Evolutionary conservation across 306 rosid species (phyloP).

Genomic region (Lagenaria siceraria): DNA sequence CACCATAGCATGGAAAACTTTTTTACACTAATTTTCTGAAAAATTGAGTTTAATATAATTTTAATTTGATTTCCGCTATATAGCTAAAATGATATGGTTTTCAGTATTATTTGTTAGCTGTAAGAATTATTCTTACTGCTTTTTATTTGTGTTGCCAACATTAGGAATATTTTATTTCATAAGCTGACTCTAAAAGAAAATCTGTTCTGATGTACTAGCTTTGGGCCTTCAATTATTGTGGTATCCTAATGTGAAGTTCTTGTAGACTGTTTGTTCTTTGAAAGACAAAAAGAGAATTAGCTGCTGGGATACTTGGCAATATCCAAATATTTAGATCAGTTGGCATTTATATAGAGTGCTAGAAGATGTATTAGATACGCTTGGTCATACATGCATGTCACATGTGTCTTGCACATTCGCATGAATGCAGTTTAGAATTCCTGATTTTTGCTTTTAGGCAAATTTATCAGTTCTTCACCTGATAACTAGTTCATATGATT

Average conservation of each 20-base stretch:
- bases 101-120: not conserved
- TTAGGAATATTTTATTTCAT: not conserved
- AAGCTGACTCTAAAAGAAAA: not conserved
- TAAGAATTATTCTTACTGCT: not conserved
- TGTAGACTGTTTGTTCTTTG: not conserved
- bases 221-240: not conserved
- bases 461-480: not conserved
- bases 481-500: not conserved
- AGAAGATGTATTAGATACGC: not conserved
- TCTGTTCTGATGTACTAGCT: not conserved
- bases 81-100: not conserved
- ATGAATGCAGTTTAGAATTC: not conserved
- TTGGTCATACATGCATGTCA: not conserved
- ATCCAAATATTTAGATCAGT: not conserved
- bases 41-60: not conserved
- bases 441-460: not conserved
- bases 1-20: not conserved
- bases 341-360: not conserved
- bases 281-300: not conserved
- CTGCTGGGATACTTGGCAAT: not conserved
- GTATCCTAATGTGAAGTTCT: not conserved
- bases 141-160: not conserved
- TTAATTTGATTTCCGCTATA: not conserved
- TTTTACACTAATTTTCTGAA: not conserved
- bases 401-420: not conserved